A percentile compares a stretch with the other conserved stretches of the same genome.
Conservation (phyloP, 2,329 filamentous ascomycete genomes). For the Pleomassaria siparia region DNA sequence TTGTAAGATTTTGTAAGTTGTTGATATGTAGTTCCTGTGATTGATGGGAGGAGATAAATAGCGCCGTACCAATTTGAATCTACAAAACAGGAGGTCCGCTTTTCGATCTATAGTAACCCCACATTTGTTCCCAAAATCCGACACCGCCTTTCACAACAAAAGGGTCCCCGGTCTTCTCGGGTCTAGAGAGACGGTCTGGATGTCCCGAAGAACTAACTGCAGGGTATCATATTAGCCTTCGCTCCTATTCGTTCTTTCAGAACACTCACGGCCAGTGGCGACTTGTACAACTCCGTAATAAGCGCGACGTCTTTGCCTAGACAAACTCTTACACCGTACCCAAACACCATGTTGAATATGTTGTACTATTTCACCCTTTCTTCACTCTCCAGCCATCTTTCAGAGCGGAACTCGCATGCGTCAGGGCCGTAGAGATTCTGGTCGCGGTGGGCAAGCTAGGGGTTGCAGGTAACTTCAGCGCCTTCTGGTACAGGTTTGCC, state of each 20-base stretch:
- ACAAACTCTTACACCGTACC: slow-evolving; percentile 53
- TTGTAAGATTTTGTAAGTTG: too few relatives aligned
- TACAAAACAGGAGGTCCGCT: slow-evolving; percentile 4
- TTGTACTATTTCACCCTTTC: slow-evolving; percentile 46
- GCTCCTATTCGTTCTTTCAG: not conserved
- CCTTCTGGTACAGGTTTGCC: slow-evolving; percentile 32
- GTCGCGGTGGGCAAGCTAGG: slow-evolving; percentile 34
- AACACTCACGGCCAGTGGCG: slow-evolving; percentile 23
- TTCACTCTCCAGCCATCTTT: slow-evolving; percentile 36
- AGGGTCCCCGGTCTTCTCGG: slow-evolving; percentile 34
- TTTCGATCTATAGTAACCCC: slow-evolving; percentile 39
- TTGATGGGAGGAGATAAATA: too few relatives aligned
- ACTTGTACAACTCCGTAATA: slow-evolving; percentile 58
- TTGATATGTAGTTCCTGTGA: too few relatives aligned
- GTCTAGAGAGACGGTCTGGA: slow-evolving; percentile 38
- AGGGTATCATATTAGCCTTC: slow-evolving; percentile 2
- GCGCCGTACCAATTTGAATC: too few relatives aligned
- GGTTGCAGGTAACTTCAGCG: slow-evolving; percentile 32
- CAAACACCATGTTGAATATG: slow-evolving; percentile 55
- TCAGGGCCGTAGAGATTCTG: slow-evolving; percentile 30
- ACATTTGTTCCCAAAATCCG: slow-evolving; percentile 47
- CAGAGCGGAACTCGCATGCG: slow-evolving; percentile 29
- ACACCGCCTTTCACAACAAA: slow-evolving; percentile 49
- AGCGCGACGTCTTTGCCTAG: slow-evolving; percentile 54
- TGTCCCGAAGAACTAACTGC: slow-evolving; percentile 46